phyloP scores from a whole-genome alignment of 768 basidiomycete species.

The Phaffia australis region DNA sequence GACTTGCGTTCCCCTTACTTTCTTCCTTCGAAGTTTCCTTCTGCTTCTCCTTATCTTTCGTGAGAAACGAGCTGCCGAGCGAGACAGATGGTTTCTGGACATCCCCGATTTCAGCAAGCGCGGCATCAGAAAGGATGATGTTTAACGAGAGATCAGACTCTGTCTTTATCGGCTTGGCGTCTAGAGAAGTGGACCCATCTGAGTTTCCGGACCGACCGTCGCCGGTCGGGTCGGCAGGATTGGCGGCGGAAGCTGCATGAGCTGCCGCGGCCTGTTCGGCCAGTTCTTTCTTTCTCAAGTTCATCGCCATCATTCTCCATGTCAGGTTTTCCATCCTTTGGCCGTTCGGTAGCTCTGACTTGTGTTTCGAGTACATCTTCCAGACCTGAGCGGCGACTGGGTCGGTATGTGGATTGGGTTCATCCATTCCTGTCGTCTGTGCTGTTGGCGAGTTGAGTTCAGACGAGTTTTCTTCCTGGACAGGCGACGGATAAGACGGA shows the following conservation, averaged over 20 bases:
- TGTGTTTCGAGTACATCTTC: conserved; percentile 88
- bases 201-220: background rate
- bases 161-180: no score
- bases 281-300: conserved; percentile 50
- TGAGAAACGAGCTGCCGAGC: background rate
- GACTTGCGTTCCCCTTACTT: background rate
- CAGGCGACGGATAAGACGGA: background rate
- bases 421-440: background rate
- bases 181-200: conserved; percentile 1
- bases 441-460: no score
- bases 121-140: no score
- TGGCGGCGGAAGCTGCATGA: background rate
- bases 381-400: conserved; percentile 91
- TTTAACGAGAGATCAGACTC: no score
- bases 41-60: background rate
- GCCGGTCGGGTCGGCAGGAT: background rate
- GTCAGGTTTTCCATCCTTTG: conserved; percentile 94
- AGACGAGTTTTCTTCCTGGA: no score
- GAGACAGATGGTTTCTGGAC: no score
- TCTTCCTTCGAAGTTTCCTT: conserved; percentile 3
- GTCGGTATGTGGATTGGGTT: conserved; percentile 48
- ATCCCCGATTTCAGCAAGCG: no score
- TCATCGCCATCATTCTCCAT: conserved; percentile 97
- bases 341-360: conserved; percentile 77
- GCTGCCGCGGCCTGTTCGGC: conserved; percentile 22